These are phyloP conservation scores for Leishmania gerbilli DNA, from an alignment of 208 protist species.

Conservation along the genomic window DNA sequence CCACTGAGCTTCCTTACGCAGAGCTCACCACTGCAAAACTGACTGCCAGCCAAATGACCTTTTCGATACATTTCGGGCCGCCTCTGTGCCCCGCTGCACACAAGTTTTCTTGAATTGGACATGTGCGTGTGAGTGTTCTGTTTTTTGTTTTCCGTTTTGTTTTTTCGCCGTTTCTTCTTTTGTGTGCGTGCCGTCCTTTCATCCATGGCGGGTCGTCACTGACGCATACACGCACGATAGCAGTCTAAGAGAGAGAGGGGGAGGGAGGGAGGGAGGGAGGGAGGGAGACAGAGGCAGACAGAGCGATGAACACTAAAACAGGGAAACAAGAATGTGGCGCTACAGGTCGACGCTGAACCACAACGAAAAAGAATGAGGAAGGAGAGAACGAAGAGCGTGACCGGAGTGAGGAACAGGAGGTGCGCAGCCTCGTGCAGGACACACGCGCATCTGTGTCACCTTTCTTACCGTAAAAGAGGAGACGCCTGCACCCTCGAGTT, in stretches of 20 bases:
- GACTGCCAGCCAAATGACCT: not conserved
- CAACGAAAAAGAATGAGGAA: slow-evolving; percentile 9
- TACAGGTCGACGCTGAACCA: not conserved
- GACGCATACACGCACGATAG: not conserved
- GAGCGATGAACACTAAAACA: not conserved
- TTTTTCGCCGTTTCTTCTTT: not conserved
- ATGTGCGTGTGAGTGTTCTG: too few species aligned
- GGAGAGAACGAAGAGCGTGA: not conserved
- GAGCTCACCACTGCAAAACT: not conserved
- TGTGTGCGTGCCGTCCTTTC: not conserved
- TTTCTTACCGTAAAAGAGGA: not conserved
- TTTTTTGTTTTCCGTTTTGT: not conserved
- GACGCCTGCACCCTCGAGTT: not conserved
- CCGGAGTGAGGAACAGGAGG: not conserved
- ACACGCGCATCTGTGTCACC: not conserved
- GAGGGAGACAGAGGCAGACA: not conserved
- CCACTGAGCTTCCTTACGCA: not conserved
- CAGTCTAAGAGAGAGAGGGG: not conserved
- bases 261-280: not conserved
- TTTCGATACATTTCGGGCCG: not conserved
- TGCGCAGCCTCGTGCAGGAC: not conserved
- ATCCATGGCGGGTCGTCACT: not conserved
- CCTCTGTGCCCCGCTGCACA: not conserved
- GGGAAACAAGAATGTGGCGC: not conserved
- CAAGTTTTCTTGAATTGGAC: not conserved